Conservation (phyloP, 805 yeast species). For the Kazachstania martiniae region DNA sequence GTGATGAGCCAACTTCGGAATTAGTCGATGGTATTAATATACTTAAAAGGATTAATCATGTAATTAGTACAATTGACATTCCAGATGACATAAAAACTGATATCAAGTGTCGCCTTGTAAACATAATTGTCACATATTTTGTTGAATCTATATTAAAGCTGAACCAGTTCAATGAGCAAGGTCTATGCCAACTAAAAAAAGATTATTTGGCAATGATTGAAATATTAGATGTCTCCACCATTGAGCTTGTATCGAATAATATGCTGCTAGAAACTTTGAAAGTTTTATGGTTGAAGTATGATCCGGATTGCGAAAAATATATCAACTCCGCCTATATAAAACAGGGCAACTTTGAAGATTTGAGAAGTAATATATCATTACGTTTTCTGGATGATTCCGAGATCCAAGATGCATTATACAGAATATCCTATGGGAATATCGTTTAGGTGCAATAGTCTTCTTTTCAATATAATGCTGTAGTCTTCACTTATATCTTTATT, state of each 20-base stretch:
- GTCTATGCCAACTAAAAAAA: constrained; percentile 24
- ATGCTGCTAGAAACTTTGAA: constrained; percentile 18
- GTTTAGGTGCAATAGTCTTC: constrained; percentile 4
- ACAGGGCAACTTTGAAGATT: constrained; percentile 17
- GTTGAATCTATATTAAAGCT: constrained; percentile 29
- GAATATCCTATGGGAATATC: constrained; percentile 23
- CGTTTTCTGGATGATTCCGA: constrained; percentile 23
- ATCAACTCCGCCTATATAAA: constrained; percentile 22
- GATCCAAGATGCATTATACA: constrained; percentile 29
- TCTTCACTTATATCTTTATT: neutral
- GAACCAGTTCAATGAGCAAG: constrained; percentile 28
- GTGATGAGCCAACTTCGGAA: constrained; percentile 19
- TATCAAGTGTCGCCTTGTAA: constrained; percentile 20
- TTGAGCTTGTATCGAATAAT: constrained; percentile 11
- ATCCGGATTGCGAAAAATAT: constrained; percentile 8
- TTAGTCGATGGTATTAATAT: constrained; percentile 21
- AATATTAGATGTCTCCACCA: constrained; percentile 13
- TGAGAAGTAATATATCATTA: constrained; percentile 15
- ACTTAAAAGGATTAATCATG: constrained; percentile 10
- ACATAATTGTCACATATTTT: constrained; percentile 24
- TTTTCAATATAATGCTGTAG: neutral
- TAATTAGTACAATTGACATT: constrained; percentile 8
- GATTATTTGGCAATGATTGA: constrained; percentile 26
- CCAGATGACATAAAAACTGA: constrained; percentile 9
- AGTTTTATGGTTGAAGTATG: constrained; percentile 24